These are phyloP conservation scores for Aspergillus steynii DNA, from an alignment of 495 filamentous ascomycete species.

Conservation along the genomic window DNA sequence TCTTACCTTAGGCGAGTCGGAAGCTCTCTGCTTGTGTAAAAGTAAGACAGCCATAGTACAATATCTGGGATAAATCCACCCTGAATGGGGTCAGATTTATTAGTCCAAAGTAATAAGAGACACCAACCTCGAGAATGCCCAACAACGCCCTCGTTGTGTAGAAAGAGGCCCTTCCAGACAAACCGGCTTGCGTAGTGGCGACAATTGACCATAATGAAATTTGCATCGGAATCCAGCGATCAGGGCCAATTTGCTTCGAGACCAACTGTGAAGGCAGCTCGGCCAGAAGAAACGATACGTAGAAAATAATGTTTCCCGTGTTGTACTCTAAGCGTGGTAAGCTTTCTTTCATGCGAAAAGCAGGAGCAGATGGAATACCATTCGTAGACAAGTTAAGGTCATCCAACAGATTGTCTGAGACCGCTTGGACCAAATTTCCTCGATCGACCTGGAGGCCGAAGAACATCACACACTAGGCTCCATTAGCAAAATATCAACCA, in stretches of 20 bases:
- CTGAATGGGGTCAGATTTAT: conserved; percentile 26
- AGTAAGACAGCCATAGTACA: conserved; percentile 68
- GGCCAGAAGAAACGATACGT: conserved; percentile 59
- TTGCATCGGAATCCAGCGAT: conserved; percentile 76
- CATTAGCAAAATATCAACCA: not conserved
- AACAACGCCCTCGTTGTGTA: conserved; percentile 60
- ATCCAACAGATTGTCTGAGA: conserved; percentile 56
- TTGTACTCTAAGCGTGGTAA: conserved; percentile 53
- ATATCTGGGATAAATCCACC: conserved; percentile 60
- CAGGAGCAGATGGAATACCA: conserved; percentile 39
- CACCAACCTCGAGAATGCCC: conserved; percentile 53
- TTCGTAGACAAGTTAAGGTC: conserved; percentile 56
- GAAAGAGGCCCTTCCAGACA: conserved; percentile 62
- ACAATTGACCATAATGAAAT: conserved; percentile 74
- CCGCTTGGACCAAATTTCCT: conserved; percentile 54
- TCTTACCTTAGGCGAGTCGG: conserved; percentile 56
- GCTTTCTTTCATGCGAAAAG: conserved; percentile 45
- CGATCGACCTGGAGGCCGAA: conserved; percentile 60
- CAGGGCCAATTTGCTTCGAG: conserved; percentile 67
- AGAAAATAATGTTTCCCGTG: conserved; percentile 37
- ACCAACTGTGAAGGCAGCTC: conserved; percentile 70
- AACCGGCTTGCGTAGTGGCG: conserved; percentile 58
- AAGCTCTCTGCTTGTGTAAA: conserved; percentile 62
- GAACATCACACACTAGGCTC: conserved; percentile 59
- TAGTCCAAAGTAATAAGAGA: not conserved